Base-by-base conservation (phyloP, 2,329 filamentous ascomycete species). In the Claviceps sp. region DNA sequence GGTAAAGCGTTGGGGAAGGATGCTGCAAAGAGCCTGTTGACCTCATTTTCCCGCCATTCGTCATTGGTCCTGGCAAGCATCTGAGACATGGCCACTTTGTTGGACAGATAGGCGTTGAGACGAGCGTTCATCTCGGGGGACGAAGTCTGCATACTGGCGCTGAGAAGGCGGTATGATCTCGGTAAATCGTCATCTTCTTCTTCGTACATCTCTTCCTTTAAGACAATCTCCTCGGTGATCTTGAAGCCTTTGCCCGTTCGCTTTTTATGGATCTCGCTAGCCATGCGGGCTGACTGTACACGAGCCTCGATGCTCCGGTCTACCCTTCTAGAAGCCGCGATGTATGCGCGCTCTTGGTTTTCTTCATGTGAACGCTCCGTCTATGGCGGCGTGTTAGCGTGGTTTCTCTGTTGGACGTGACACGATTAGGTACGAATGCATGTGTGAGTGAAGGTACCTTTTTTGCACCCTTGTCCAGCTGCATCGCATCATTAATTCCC, bases 131-230 rank as follows among this genome's bases (percentile, higher is more conserved):
- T 77, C 55, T 81, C 76, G 26, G 73, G 65, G 1, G 79, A 81
- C 16, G 71, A 71, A 2, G 78, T 83, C 57, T 81, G 75, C 54
- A 86, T 69, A 59, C 83, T 77, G 3, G 79, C 74, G 14, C 79
- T 80, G 37, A 88, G 70, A 14, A 80, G 72, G 53, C 81, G 75
- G 62, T 82, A 86, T 51, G 81, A 80, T 55, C 80, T 75, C 1
- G 84, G 82, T 24, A 87, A 64, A 52, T 90, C 86, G 59, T 95
- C 87, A 50, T 95, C 89, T 62, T 95, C 87, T 66, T 95, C 90
- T 62, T 95, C 89, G 64, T 96, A 96, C 88, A 95, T 95, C 65
- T 94, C 89, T 65, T 95, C 90, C 56, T 88, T 89, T 59, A 86
- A 73, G 13, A 95, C 89, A 26, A 93, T 89, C 61, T 93, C 80